Conservation (phyloP, 441 rosid genomes). For the Brassica hybrid region DNA sequence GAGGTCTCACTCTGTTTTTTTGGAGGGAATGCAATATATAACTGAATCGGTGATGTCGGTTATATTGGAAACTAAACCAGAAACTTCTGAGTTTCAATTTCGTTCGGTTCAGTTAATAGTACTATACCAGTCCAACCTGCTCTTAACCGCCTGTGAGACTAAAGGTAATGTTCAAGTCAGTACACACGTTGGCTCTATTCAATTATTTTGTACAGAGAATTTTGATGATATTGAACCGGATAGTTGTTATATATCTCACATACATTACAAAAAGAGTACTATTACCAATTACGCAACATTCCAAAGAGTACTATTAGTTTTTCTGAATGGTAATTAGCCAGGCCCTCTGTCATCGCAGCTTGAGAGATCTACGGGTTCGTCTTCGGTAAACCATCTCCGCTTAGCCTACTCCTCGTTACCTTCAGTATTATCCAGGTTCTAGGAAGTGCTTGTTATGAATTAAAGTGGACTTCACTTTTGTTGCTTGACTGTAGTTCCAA, state of each 20-base stretch:
- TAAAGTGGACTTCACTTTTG: neutral
- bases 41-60: conserved; percentile 6
- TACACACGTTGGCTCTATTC: neutral
- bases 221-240: neutral
- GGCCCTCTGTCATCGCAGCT: no score
- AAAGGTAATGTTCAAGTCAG: neutral
- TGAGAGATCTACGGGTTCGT: no score
- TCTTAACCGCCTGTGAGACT: neutral
- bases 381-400: no score
- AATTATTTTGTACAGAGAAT: neutral
- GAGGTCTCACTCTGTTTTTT: conserved; percentile 2
- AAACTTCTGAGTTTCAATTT: neutral
- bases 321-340: no score
- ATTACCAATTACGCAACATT: neutral
- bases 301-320: neutral
- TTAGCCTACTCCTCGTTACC: no score
- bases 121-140: neutral
- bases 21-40: conserved; percentile 10
- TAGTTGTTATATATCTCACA: neutral
- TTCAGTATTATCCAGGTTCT: no score
- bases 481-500: neutral
- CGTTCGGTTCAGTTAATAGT: neutral
- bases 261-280: neutral
- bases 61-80: neutral
- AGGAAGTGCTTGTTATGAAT: neutral